Base-by-base conservation (phyloP, 2,329 filamentous ascomycete species). In the Clonostachys solani region DNA sequence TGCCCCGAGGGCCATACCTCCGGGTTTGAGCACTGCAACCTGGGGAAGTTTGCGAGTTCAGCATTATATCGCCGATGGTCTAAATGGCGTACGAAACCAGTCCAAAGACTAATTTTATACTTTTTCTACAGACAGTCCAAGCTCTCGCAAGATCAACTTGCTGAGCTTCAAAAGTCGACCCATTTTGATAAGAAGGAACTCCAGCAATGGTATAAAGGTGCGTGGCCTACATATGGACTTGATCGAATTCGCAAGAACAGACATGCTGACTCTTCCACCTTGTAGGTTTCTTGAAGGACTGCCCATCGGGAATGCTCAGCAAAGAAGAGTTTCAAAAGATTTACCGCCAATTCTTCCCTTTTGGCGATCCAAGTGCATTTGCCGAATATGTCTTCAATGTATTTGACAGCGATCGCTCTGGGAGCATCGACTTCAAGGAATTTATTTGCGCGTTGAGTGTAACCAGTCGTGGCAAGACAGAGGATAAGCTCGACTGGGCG, bases 271-370 rank as follows among this genome's bases (percentile, higher is more conserved):
- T 38, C 44, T 29, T 29, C 23, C 23, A 29, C 23, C 42, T 34
- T 12, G 18, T 57, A 96, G 92, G 92, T 54, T 97, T 99, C 74
- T 80, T 97, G 52, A 97, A 97, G 77, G 94, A 99, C 71, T 99
- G 94, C 71, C 94, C 94, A 5, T 92, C 89, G 40, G 94, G 94
- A 67, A 95, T 91, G 77, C 86, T 99, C 66, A 94, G 89, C 61
- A 99, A 97, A 73, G 87, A 95, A 64, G 94, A 99, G 70, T 99
- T 99, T 69, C 94, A 97, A 71, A 97, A 97, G 75, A 99, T 99
- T 62, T 99, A 99, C 73, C 89, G 94, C 60, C 94, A 97, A 69
- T 99, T 99, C 80, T 99, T 99, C 70, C 94, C 94, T 13, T 97
- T 97, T 62, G 94, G 94, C 56, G 94, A 99, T 66, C 94, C 94